phyloP scores from a whole-genome alignment of 306 rosid species.

The Lagenaria siceraria region DNA sequence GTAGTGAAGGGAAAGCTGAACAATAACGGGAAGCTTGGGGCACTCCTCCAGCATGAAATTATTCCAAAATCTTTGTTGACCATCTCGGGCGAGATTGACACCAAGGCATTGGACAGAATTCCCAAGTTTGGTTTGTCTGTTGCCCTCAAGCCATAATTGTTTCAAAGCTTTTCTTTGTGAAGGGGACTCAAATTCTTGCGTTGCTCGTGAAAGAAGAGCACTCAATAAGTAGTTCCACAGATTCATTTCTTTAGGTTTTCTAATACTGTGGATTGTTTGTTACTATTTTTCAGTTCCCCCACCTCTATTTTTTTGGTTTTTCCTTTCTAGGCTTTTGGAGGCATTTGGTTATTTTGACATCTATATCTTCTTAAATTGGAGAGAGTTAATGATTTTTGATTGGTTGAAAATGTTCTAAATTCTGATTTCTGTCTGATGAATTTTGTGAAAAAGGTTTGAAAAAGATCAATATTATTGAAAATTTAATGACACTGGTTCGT shows the following conservation, averaged over 20 bases:
- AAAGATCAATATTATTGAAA: too few species aligned
- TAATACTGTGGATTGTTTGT: constrained; percentile 40
- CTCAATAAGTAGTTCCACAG: constrained; percentile 62
- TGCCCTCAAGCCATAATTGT: constrained; percentile 74
- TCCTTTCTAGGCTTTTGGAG: constrained; percentile 14
- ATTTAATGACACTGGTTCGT: too few species aligned
- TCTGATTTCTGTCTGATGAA: neutral
- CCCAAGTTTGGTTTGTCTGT: constrained; percentile 83
- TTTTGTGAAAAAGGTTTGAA: too few species aligned
- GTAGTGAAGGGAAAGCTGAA: constrained; percentile 76
- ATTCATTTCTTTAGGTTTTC: constrained; percentile 22
- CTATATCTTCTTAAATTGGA: neutral
- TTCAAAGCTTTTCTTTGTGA: constrained; percentile 1
- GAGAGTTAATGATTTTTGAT: constrained; percentile 5
- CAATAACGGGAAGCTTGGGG: constrained; percentile 73
- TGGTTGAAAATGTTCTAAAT: neutral
- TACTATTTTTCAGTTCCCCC: neutral
- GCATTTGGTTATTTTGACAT: constrained; percentile 16
- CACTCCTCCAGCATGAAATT: constrained; percentile 79
- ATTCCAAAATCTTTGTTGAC: constrained; percentile 81
- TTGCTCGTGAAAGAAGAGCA: constrained; percentile 41
- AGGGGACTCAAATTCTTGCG: constrained; percentile 41
- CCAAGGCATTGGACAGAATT: constrained; percentile 64
- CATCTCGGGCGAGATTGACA: constrained; percentile 82
- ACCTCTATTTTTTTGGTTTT: constrained; percentile 11